Conservation (phyloP, 2,329 filamentous ascomycete species). For the Trichoderma koningiopsis region DNA sequence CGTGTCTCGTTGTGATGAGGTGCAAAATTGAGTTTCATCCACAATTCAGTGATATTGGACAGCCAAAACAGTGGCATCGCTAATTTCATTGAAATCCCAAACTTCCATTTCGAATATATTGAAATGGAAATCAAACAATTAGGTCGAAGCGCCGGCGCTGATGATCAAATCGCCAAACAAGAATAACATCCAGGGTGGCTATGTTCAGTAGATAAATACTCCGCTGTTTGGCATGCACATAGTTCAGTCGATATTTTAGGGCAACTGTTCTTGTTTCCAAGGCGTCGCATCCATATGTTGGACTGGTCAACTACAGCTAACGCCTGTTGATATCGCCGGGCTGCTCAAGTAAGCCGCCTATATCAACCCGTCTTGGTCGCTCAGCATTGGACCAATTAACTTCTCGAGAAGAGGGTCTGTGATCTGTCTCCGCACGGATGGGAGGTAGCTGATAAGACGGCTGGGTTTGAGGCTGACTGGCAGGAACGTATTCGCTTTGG, state of each 20-base stretch:
- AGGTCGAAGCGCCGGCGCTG: conserved; percentile 9
- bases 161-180: neutral
- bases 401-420: conserved; percentile 27
- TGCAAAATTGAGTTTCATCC: neutral
- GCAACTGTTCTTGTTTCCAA: too few species aligned
- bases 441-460: conserved; percentile 51
- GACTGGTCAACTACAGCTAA: neutral
- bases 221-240: neutral
- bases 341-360: conserved; percentile 63
- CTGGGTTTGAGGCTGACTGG: conserved; percentile 38
- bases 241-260: neutral
- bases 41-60: neutral
- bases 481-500: conserved; percentile 51
- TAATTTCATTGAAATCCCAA: neutral
- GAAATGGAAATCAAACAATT: neutral
- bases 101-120: neutral
- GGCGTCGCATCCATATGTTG: too few species aligned
- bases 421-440: conserved; percentile 46
- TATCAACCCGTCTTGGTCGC: conserved; percentile 58
- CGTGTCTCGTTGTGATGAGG: neutral
- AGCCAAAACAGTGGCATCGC: neutral
- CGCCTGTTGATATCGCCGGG: conserved; percentile 44
- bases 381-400: conserved; percentile 50
- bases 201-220: neutral
- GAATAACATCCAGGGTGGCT: neutral